Evolutionary conservation across 345 rosid genomes (phyloP).

Genomic region (Populus euphratica): DNA sequence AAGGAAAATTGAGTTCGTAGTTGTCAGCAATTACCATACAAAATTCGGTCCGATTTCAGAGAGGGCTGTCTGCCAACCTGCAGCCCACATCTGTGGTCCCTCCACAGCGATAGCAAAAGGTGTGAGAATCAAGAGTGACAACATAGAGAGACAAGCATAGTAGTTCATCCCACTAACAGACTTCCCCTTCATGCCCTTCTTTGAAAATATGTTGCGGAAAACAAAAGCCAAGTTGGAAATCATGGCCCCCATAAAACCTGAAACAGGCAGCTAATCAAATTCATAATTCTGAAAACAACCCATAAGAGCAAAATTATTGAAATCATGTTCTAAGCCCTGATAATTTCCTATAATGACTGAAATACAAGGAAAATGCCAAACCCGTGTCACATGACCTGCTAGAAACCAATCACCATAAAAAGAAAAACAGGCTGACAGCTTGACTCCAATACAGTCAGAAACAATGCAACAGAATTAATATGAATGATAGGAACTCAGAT

Average conservation of each 20-base stretch:
- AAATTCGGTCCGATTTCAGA: conserved; percentile 80
- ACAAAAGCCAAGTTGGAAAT: conserved; percentile 95
- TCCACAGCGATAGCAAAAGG: conserved; percentile 92
- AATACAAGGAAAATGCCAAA: conserved; percentile 7
- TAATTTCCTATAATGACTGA: background rate
- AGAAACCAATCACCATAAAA: background rate
- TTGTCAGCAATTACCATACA: conserved; percentile 53
- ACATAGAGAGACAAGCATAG: conserved; percentile 91
- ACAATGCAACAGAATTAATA: background rate
- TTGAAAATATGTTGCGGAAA: conserved; percentile 88
- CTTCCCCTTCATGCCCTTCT: conserved; percentile 97
- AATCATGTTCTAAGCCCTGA: conserved; percentile 9
- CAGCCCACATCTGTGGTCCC: conserved; percentile 94
- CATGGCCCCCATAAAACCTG: conserved; percentile 98
- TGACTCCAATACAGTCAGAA: background rate
- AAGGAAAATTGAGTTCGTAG: background rate
- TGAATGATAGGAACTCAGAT: background rate
- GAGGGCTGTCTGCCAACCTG: conserved; percentile 74
- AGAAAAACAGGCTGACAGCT: background rate
- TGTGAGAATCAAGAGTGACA: conserved; percentile 83
- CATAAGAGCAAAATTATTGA: background rate
- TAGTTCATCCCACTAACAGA: conserved; percentile 65
- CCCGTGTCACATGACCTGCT: conserved; percentile 5
- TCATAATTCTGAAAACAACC: conserved; percentile 1
- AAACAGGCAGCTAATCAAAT: conserved; percentile 6